Conservation (phyloP, 495 filamentous ascomycete species). For the Hypoxylon perforatum region DNA sequence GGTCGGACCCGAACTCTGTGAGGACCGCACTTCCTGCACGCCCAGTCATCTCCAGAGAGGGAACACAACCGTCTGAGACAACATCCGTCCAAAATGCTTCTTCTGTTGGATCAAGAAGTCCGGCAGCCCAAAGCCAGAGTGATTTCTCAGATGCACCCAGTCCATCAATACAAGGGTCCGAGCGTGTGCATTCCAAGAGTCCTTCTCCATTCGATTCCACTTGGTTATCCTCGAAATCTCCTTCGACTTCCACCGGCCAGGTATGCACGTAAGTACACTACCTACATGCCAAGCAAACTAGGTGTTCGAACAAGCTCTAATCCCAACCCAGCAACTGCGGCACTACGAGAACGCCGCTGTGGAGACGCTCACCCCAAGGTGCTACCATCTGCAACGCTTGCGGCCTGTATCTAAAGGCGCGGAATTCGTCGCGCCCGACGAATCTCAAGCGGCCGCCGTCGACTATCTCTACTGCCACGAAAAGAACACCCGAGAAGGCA, state of each 20-base stretch:
- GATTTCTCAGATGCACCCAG: constrained; percentile 44
- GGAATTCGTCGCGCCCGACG: constrained; percentile 88
- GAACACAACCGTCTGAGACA: constrained; percentile 39
- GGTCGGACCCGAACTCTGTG: constrained; percentile 33
- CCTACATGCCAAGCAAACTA: too few species aligned
- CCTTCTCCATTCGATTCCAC: constrained; percentile 45
- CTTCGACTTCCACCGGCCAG: constrained; percentile 52
- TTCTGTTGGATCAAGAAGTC: constrained; percentile 41
- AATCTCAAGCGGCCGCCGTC: constrained; percentile 79
- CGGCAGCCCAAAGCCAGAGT: constrained; percentile 40
- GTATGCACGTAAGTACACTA: constrained; percentile 62
- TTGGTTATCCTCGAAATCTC: constrained; percentile 24
- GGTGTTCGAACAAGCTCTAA: constrained; percentile 21
- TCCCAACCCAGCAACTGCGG: constrained; percentile 82
- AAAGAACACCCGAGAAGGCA: constrained; percentile 49
- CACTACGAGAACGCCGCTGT: constrained; percentile 92
- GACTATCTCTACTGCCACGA: constrained; percentile 52
- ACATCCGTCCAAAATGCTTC: constrained; percentile 36
- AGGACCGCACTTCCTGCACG: constrained; percentile 47
- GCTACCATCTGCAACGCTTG: constrained; percentile 98
- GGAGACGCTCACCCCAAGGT: constrained; percentile 91
- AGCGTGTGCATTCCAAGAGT: constrained; percentile 45
- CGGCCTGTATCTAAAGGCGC: constrained; percentile 91
- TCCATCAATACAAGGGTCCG: constrained; percentile 45
- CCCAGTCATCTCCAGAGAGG: constrained; percentile 41